Conservation (phyloP, 495 filamentous ascomycete species). For the Aspergillus egyptiacus region DNA sequence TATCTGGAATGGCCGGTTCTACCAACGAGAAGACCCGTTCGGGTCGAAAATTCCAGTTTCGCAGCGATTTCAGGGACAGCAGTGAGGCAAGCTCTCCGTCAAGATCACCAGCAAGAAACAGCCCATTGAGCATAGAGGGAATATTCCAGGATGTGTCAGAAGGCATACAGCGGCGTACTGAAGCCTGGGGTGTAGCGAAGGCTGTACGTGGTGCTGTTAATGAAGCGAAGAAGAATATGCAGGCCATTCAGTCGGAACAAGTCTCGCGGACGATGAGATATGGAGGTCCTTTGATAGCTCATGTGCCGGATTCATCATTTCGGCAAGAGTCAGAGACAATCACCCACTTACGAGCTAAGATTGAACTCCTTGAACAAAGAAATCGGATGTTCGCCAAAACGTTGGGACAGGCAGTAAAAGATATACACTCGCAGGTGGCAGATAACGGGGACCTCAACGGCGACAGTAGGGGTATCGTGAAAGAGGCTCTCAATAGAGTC, state of each 20-base stretch:
- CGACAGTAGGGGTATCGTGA: slow-evolving; percentile 16
- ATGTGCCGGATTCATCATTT: slow-evolving; percentile 8
- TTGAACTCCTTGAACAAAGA: slow-evolving; percentile 55
- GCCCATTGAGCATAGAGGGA: slow-evolving; percentile 60
- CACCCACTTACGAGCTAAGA: slow-evolving; percentile 24
- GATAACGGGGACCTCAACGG: slow-evolving; percentile 49
- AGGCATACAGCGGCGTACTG: slow-evolving; percentile 72
- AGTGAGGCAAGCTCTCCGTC: slow-evolving; percentile 31
- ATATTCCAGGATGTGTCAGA: slow-evolving; percentile 82
- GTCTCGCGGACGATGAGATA: slow-evolving; percentile 17
- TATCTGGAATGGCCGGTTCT: slow-evolving; percentile 28
- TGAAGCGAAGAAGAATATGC: slow-evolving; percentile 71
- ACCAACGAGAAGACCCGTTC: slow-evolving; percentile 22
- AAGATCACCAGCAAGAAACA: slow-evolving; percentile 52
- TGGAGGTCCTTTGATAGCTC: not conserved
- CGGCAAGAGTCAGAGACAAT: slow-evolving; percentile 2
- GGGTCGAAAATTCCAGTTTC: slow-evolving; percentile 27
- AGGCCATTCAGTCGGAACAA: slow-evolving; percentile 51
- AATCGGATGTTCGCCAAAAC: slow-evolving; percentile 68
- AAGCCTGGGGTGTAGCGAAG: slow-evolving; percentile 83
- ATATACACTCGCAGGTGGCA: slow-evolving; percentile 48
- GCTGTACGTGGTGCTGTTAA: slow-evolving; percentile 84
- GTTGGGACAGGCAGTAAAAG: slow-evolving; percentile 63
- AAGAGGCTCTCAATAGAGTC: slow-evolving; percentile 60
- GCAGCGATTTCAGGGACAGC: slow-evolving; percentile 27